Conservation (phyloP, 495 filamentous ascomycete genomes). For the Aspergillus cristatus region DNA sequence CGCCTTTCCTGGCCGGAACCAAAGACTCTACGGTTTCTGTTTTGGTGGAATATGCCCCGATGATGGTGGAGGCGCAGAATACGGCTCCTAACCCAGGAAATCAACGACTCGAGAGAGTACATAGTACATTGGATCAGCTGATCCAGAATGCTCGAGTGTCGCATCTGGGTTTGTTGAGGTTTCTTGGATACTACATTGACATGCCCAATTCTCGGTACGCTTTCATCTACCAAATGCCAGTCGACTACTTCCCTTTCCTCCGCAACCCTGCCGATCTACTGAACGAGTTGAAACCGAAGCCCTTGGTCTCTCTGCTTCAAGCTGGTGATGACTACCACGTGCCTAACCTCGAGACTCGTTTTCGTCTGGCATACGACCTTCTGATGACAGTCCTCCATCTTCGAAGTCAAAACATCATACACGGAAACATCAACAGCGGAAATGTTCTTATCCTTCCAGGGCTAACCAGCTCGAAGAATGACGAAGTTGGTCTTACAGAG, state of each 20-base stretch:
- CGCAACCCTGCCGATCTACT: constrained; percentile 35
- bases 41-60: constrained; percentile 37
- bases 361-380: constrained; percentile 72
- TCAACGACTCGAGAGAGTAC: constrained; percentile 29
- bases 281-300: constrained; percentile 33
- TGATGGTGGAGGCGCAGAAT: constrained; percentile 29
- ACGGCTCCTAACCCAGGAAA: constrained; percentile 16
- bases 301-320: constrained; percentile 40
- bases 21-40: constrained; percentile 35
- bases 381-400: constrained; percentile 66
- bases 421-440: constrained; percentile 70
- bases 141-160: constrained; percentile 45
- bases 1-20: constrained; percentile 21
- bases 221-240: constrained; percentile 75
- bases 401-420: constrained; percentile 64
- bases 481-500: constrained; percentile 31
- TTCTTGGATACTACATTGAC: constrained; percentile 83
- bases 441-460: constrained; percentile 72
- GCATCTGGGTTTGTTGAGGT: constrained; percentile 54
- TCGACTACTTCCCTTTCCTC: constrained; percentile 41
- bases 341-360: constrained; percentile 67
- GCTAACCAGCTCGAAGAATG: constrained; percentile 26
- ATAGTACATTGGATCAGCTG: constrained; percentile 35
- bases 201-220: constrained; percentile 66
- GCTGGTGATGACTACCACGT: constrained; percentile 37